Evolutionary conservation across 208 protist genomes (phyloP).

Genomic region (Crithidia sp.): DNA sequence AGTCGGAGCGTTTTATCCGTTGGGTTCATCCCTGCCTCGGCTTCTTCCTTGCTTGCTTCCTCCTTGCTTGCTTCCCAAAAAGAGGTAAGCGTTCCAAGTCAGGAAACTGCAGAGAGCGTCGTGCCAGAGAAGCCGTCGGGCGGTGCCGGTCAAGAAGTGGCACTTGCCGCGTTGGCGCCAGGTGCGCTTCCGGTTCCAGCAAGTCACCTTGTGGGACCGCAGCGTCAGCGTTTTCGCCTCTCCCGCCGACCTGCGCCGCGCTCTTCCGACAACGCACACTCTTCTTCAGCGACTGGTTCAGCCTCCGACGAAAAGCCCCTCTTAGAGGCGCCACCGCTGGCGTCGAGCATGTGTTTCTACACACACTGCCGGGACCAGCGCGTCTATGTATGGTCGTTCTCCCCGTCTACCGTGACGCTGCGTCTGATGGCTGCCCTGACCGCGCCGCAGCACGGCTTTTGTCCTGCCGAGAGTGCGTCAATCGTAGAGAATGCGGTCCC

Average conservation of each 20-base stretch:
- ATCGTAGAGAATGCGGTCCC: background rate
- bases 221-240: conserved; percentile 41
- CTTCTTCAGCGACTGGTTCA: background rate
- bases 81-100: background rate
- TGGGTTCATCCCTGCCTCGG: conserved; percentile 27
- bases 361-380: conserved; percentile 81
- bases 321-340: background rate
- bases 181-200: background rate
- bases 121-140: background rate
- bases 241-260: conserved; percentile 13
- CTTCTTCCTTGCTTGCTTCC: background rate
- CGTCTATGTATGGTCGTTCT: conserved; percentile 68
- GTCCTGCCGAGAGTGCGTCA: conserved; percentile 42
- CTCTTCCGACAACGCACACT: background rate
- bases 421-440: conserved; percentile 48
- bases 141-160: too few relatives aligned
- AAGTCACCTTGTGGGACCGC: background rate
- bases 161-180: background rate
- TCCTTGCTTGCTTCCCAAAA: background rate
- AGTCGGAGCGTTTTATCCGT: conserved; percentile 28
- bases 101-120: background rate
- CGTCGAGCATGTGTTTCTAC: conserved; percentile 53
- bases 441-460: conserved; percentile 82
- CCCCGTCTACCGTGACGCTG: conserved; percentile 1
- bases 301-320: background rate